phyloP scores from a whole-genome alignment of 2,329 filamentous ascomycete species.

The Botrytis cinerea region DNA sequence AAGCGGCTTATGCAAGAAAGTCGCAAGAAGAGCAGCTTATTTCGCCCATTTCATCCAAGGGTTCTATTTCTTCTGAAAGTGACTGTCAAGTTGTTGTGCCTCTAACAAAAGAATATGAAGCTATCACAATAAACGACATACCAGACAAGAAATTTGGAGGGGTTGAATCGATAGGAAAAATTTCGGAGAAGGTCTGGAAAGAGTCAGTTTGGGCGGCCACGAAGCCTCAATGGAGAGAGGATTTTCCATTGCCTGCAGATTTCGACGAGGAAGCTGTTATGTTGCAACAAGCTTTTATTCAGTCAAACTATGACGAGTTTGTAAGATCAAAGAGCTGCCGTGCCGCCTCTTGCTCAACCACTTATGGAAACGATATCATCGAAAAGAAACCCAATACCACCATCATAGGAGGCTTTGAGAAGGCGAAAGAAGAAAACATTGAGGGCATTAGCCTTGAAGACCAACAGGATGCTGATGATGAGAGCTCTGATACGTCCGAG shows the following conservation, averaged over 20 bases:
- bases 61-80: background rate
- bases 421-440: background rate
- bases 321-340: background rate
- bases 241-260: background rate
- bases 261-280: background rate
- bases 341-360: background rate
- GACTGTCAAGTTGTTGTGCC: background rate
- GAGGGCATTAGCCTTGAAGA: too few relatives aligned
- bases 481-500: background rate
- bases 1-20: background rate
- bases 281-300: constrained; percentile 6
- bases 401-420: background rate
- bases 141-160: background rate
- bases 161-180: background rate
- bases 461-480: background rate
- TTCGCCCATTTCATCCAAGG: background rate
- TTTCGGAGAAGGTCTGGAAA: background rate
- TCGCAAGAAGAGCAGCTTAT: background rate
- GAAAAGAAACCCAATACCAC: too few relatives aligned
- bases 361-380: background rate
- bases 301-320: background rate
- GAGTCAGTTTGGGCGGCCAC: background rate
- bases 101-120: background rate
- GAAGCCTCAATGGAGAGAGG: background rate
- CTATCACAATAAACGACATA: background rate